Base-by-base conservation (phyloP, 2,329 filamentous ascomycete species). In the Paracorniculantispora psalliotae region DNA sequence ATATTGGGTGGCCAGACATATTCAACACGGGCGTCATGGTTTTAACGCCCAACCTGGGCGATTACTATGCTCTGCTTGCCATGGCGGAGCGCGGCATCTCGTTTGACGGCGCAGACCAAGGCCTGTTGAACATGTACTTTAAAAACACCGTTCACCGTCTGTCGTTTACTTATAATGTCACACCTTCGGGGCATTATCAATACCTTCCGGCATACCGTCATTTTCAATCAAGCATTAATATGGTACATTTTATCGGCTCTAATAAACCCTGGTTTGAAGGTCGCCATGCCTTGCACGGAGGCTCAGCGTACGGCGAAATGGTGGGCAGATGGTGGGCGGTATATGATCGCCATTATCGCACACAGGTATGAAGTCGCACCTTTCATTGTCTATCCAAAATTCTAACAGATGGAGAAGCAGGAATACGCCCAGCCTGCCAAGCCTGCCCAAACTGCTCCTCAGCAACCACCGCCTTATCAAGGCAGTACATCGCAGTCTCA, bases 1-100 rank as follows among this genome's bases (percentile, higher is more conserved):
- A 99, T 73, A 92, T 97, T 67, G 94, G 94, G 66, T 99, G 94
- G 94, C 94, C 94, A 35, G 94, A 99, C 75, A 84, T 92, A 62
- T 97, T 97, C 85, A 99, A 99, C 75, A 92, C 90, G n/a, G 94
- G 94, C 68, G 86, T 99, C 66, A 96, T 99, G 91, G 91, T 92
- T 37, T 75, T 99, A 61, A 88, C 82, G 17, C 94, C 94, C 35
- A 89, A 93, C 73, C 79, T 92, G 82, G 89, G 88, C 59, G 92
- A 96, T 65, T 97, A 92, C 74, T 88, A 91, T 75, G 89, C 91
- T 44, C 81, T 99, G 69, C 80, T 86, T 63, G 90, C 90, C 63
- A 86, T 97, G 80, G 92, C 94, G 26, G 84, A 92, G 66, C 81
- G 87, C 58, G 92, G 92, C 26, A 90, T 93, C 70, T 97, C 92